Conservation (phyloP, 78 protist genomes). For the Pigoraptor vietnamica region DNA sequence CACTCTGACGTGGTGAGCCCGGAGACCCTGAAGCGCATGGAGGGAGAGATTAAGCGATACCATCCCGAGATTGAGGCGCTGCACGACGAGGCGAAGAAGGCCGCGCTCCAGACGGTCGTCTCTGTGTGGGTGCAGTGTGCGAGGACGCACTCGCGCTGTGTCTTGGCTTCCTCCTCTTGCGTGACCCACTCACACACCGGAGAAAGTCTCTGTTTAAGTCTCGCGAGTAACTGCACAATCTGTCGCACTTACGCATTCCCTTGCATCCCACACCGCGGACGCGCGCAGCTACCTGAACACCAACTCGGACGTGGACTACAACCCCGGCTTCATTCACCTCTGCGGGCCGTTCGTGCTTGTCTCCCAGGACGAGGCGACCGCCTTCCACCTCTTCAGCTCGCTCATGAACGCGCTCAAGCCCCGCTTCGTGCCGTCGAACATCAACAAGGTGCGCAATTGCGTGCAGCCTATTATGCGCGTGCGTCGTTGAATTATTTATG, state of each 20-base stretch:
- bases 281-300: too few relatives aligned
- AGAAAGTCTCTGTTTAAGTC: too few relatives aligned
- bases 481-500: too few relatives aligned
- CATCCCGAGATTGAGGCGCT: neutral
- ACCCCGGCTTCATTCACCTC: neutral
- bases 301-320: neutral
- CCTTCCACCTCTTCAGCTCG: neutral
- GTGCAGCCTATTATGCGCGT: too few relatives aligned
- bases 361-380: neutral
- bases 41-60: neutral
- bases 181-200: too few relatives aligned
- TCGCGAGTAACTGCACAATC: too few relatives aligned
- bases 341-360: neutral
- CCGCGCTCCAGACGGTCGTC: neutral
- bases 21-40: neutral
- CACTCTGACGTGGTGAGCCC: neutral
- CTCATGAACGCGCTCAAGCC: neutral
- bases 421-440: neutral
- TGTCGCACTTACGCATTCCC: too few relatives aligned
- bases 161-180: too few relatives aligned
- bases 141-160: too few relatives aligned
- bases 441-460: too few relatives aligned
- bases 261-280: too few relatives aligned
- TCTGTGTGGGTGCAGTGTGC: neutral
- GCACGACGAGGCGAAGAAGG: neutral